These are phyloP conservation scores for Fulvia fulva DNA, from an alignment of 2,329 filamentous ascomycete species.

Conservation along the genomic window DNA sequence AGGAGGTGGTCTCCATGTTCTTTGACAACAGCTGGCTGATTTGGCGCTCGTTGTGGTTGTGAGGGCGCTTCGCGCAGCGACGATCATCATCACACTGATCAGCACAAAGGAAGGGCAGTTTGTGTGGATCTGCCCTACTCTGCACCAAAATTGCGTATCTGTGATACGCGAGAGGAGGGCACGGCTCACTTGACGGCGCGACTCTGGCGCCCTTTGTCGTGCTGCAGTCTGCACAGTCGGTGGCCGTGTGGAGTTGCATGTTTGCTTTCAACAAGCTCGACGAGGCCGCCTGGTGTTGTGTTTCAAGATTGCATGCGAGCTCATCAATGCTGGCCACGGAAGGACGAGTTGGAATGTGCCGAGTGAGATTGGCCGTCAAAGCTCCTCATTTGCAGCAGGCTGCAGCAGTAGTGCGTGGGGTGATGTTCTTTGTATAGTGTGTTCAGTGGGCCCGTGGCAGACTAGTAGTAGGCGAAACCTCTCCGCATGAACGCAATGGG, in stretches of 20 bases:
- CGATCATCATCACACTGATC: conserved; percentile 5
- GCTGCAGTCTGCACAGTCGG: not conserved
- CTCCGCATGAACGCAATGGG: conserved; percentile 8
- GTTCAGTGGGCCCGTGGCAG: not conserved
- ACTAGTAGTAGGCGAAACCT: not conserved
- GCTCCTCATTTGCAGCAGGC: not conserved
- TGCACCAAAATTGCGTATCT: conserved; percentile 13
- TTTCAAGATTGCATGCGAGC: conserved; percentile 1
- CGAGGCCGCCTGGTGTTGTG: conserved; percentile 4
- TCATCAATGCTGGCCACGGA: not conserved
- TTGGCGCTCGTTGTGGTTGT: not conserved
- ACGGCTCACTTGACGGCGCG: conserved; percentile 14
- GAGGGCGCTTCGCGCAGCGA: conserved; percentile 1
- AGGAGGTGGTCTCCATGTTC: not conserved
- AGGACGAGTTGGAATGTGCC: not conserved
- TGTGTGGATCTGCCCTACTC: conserved; percentile 2
- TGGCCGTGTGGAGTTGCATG: conserved; percentile 3
- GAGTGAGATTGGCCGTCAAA: conserved; percentile 8
- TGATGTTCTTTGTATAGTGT: not conserved
- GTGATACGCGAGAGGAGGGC: conserved; percentile 9
- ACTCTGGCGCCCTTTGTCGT: conserved; percentile 8
- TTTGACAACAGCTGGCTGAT: not conserved
- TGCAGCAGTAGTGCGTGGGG: conserved; percentile 9
- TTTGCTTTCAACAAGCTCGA: conserved; percentile 1
- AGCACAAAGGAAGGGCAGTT: not conserved